Conservation (phyloP, 2,329 filamentous ascomycete species). For the Aspergillus eucalypticola region DNA sequence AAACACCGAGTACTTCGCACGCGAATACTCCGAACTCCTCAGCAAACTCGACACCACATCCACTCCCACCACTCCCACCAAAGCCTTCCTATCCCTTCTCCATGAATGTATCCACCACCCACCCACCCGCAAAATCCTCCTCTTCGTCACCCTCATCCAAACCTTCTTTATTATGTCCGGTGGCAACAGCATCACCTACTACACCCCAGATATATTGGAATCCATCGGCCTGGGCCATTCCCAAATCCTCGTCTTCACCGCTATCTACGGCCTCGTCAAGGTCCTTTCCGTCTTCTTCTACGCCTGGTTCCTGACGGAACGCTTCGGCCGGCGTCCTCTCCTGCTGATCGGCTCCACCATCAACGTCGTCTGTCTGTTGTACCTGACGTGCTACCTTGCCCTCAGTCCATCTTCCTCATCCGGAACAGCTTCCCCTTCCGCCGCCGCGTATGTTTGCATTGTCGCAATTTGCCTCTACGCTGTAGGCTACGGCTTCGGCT, state of each 20-base stretch:
- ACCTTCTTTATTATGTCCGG: slow-evolving; percentile 32
- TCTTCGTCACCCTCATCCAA: slow-evolving; percentile 30
- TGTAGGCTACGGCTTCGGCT: slow-evolving; percentile 24
- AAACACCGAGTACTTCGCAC: slow-evolving; percentile 15
- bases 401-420: slow-evolving; percentile 13
- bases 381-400: slow-evolving; percentile 22
- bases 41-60: slow-evolving; percentile 13
- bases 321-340: slow-evolving; percentile 28
- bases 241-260: slow-evolving; percentile 22
- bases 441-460: slow-evolving; percentile 22
- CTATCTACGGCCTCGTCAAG: slow-evolving; percentile 22
- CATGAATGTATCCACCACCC: slow-evolving; percentile 10
- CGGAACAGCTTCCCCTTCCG: slow-evolving; percentile 7
- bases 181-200: slow-evolving; percentile 28
- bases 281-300: slow-evolving; percentile 23
- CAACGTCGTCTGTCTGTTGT: slow-evolving; percentile 21
- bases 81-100: slow-evolving; percentile 11
- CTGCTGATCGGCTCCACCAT: slow-evolving; percentile 27
- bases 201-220: slow-evolving; percentile 23
- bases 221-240: slow-evolving; percentile 20
- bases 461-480: slow-evolving; percentile 27
- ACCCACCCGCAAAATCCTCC: slow-evolving; percentile 27
- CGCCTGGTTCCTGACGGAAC: slow-evolving; percentile 23
- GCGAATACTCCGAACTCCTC: slow-evolving; percentile 19
- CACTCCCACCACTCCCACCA: background rate